These are phyloP conservation scores for Leptodermis oblonga DNA, from an alignment of 257 asterid species.

Conservation along the genomic window DNA sequence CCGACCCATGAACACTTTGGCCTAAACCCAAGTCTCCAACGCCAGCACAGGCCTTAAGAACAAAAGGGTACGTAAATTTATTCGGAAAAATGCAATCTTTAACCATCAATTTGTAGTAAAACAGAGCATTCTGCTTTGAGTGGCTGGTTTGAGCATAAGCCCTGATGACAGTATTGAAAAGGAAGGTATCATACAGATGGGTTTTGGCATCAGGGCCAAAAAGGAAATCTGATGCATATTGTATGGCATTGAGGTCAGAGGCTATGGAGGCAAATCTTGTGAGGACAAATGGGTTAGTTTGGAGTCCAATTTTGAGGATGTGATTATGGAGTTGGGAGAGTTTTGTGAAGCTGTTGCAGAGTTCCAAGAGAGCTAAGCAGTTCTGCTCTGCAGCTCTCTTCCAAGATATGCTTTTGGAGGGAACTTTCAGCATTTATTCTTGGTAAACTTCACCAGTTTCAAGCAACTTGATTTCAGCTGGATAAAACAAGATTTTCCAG, in stretches of 20 bases:
- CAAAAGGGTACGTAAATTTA: conserved; percentile 71
- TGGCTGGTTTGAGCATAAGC: conserved; percentile 50
- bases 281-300: conserved; percentile 55
- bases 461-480: too few relatives aligned
- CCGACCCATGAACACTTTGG: conserved; percentile 48
- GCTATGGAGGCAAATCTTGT: conserved; percentile 63
- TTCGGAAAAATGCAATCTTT: conserved; percentile 42
- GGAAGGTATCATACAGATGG: conserved; percentile 56
- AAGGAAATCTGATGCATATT: conserved; percentile 54
- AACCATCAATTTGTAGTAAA: conserved; percentile 44
- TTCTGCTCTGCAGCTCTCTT: conserved; percentile 60
- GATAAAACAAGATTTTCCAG: too few relatives aligned
- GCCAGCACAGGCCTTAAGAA: conserved; percentile 82
- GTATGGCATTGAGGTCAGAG: conserved; percentile 43
- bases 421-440: conserved; percentile 18
- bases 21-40: conserved; percentile 47
- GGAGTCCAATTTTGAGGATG: conserved; percentile 59
- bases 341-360: conserved; percentile 52
- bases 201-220: conserved; percentile 44
- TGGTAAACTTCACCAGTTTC: too few relatives aligned
- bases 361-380: conserved; percentile 57
- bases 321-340: conserved; percentile 57
- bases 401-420: conserved; percentile 16
- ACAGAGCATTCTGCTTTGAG: conserved; percentile 35
- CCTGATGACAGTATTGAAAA: conserved; percentile 64